These are phyloP conservation scores for Arachnomyces sp. DNA, from an alignment of 2,329 filamentous ascomycete species.

Conservation along the genomic window DNA sequence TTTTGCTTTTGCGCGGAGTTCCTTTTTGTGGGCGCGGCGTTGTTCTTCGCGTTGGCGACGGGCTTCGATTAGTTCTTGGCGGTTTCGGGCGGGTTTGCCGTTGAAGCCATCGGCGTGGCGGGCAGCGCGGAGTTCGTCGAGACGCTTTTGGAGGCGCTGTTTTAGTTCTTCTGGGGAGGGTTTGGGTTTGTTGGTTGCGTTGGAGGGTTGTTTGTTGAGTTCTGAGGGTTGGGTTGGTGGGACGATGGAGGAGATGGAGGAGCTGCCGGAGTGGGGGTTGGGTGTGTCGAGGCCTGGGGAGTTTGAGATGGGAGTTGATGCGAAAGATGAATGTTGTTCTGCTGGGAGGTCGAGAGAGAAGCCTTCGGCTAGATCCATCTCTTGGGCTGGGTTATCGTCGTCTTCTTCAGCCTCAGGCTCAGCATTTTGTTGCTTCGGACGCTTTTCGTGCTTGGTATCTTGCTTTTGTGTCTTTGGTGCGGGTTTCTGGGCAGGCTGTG, in stretches of 20 bases:
- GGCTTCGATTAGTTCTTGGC: conserved; percentile 86
- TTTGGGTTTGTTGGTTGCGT: conserved; percentile 24
- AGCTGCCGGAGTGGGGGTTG: conserved; percentile 46
- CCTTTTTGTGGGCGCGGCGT: conserved; percentile 81
- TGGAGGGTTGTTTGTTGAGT: conserved; percentile 9
- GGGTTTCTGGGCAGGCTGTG: conserved; percentile 40
- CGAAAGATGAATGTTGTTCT: conserved; percentile 31
- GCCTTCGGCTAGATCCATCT: conserved; percentile 40
- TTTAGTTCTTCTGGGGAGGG: conserved; percentile 66
- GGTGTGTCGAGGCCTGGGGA: conserved; percentile 51
- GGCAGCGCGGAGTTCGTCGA: conserved; percentile 74
- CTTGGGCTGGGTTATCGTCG: conserved; percentile 24
- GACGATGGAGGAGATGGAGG: conserved; percentile 61
- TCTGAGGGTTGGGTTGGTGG: conserved; percentile 30
- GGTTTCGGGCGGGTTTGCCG: conserved; percentile 71
- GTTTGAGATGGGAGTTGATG: conserved; percentile 40
- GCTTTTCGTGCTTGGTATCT: conserved; percentile 25
- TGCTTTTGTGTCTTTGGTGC: conserved; percentile 21
- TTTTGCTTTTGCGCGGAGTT: conserved; percentile 66
- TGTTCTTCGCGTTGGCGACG: conserved; percentile 79
- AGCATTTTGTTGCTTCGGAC: conserved; percentile 16
- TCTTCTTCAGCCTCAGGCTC: conserved; percentile 14
- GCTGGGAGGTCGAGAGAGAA: conserved; percentile 40
- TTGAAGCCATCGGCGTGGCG: conserved; percentile 81
- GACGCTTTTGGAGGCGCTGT: conserved; percentile 69